Percentiles rank a stretch among this genome's conserved stretches.
Evolutionary conservation across 345 rosid species (phyloP).

Genomic region (Lenwebbia sp.): DNA sequence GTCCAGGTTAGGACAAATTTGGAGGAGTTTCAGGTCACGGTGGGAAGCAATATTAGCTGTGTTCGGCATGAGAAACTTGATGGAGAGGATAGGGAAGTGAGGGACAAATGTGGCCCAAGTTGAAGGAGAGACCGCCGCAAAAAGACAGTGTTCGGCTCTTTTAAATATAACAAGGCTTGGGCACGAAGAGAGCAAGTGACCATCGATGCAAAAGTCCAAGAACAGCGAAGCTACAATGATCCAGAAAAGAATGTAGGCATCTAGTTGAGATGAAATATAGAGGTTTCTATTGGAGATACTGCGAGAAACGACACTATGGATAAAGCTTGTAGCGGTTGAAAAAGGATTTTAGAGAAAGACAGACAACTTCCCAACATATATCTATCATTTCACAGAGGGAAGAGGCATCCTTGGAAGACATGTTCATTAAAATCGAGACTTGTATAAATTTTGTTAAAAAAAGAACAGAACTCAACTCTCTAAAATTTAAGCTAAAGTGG

Average conservation of each 20-base stretch:
- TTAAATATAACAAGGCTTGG: background rate
- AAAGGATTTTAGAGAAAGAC: background rate
- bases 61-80: background rate
- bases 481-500: background rate
- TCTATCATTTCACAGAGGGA: background rate
- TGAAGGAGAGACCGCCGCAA: background rate
- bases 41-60: background rate
- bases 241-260: background rate
- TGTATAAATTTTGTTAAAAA: background rate
- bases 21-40: background rate
- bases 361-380: background rate
- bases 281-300: background rate
- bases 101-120: background rate
- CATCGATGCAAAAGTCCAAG: background rate
- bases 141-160: background rate
- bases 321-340: background rate
- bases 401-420: background rate
- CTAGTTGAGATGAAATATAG: background rate
- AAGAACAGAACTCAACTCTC: background rate
- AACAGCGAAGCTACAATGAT: background rate
- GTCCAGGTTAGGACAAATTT: background rate
- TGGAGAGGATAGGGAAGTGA: background rate
- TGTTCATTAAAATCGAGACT: background rate
- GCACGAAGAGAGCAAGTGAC: background rate
- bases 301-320: background rate